Evolutionary conservation across 306 rosid species (phyloP), one percentile per base, ranked within the genome.

Genomic region (Cercis canadensis): DNA sequence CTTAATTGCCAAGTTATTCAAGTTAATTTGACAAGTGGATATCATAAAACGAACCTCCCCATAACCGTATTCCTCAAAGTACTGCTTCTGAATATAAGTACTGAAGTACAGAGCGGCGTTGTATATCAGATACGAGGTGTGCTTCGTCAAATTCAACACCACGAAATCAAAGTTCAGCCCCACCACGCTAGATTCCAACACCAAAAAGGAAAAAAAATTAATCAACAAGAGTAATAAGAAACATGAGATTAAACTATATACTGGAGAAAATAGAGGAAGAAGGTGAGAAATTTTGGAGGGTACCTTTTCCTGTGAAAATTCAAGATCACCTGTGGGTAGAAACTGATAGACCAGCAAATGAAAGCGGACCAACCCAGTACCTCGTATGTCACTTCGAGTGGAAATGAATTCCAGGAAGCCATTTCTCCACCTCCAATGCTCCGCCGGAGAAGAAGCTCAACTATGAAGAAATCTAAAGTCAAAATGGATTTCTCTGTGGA

Each of bases 161-260:
- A 81, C 97, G 70, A 89, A 94, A 83, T 94, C 96, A 56, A 90
- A 86, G 84, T 86, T 94, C 85, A 94, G 78, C 13, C 98, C 98
- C 64, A 94, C 96, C 11, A 94, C 98, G 70, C 98, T 90, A 5
- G 57, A 67, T 16, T 70, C 18, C 17, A 8, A 29, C 65, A 47
- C 11, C 47, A 63, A 45, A 69, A 4, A 69, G 4, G 29, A 62
- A 21, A 4, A 2, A 32, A 11, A 15, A 34, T 8, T 9, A 24
- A 24, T 24, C 3, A 4, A 2, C 0, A 21, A 8, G 61, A 54
- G 5, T 63, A 7, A 1, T 72, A 49, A 8, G 11, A 63, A 57
- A 57, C 9, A 17, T 11, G n/a, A 49, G 50, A 8, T 1, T 11
- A 53, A 64, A 55, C 0, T 12, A 46, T 4, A 11, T n/a, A 1